Percentiles rank a stretch among this genome's conserved stretches.
Evolutionary conservation across 2,329 filamentous ascomycete genomes (phyloP).

Genomic region (Sclerotinia spermophila): DNA sequence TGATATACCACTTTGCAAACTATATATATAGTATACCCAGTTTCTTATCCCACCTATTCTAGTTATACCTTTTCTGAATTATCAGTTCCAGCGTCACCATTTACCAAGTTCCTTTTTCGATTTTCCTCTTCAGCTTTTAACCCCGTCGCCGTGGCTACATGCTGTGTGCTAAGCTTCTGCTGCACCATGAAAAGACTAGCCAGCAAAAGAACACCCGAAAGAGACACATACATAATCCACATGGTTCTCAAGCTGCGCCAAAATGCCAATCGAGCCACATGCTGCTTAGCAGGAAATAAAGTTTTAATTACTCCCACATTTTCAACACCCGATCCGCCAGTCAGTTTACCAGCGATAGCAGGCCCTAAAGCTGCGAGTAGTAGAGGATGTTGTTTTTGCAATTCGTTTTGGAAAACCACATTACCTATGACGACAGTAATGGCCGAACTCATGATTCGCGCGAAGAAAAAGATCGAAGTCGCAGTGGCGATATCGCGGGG

Average conservation of each 20-base stretch:
- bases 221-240: not conserved
- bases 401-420: slow-evolving; percentile 43
- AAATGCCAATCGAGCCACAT: not conserved
- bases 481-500: slow-evolving; percentile 43
- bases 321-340: too few species aligned
- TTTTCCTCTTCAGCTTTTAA: not conserved
- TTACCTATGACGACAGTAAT: slow-evolving; percentile 47
- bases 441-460: slow-evolving; percentile 42
- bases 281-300: too few species aligned
- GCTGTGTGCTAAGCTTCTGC: not conserved
- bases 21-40: too few species aligned
- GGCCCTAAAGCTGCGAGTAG: too few species aligned
- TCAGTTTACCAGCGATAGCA: too few species aligned
- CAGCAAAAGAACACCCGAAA: not conserved
- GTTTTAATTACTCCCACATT: too few species aligned
- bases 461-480: slow-evolving; percentile 49
- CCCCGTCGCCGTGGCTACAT: not conserved
- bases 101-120: too few species aligned
- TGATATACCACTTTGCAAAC: too few species aligned
- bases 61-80: too few species aligned
- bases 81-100: too few species aligned
- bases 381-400: not conserved
- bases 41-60: too few species aligned
- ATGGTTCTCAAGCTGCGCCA: not conserved
- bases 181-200: not conserved